Base-by-base conservation (phyloP, 441 rosid genomes). In the Bruguiera hainesii region DNA sequence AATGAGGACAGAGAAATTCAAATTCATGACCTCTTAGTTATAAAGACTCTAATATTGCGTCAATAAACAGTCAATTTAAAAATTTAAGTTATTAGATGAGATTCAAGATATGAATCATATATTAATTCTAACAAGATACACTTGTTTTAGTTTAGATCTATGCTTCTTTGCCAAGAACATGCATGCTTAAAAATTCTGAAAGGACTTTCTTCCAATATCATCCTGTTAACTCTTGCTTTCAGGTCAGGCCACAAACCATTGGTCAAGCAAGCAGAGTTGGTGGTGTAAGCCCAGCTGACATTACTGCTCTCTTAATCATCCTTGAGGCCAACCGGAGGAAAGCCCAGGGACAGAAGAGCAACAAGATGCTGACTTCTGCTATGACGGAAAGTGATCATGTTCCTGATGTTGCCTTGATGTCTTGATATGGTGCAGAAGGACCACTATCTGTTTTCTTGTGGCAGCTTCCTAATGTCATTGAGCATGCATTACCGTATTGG, bases 261-360 rank as follows among this genome's bases (percentile, higher is more conserved):
- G 98, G 97, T 56, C 98, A 93, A 74, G 98, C 98, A 50, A 87
- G 92, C 79, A 84, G 97, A 83, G 96, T 94, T 6, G 98, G 96
- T 0, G 98, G 98, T 73, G 97, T 94, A 18, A 94, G 89, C 80
- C 98, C 98, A 19, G 98, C 98, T 9, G 98, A 91, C 69, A 79
- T 94, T 20, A 91, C 96, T 42, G 98, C 96, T 28, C 87, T 94
- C 65, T 89, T 93, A 50, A 87, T 93, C 61, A 77, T 83, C 77
- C 93, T 93, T 21, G 98, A 93, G 81, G 61, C 91, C 23, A 86
- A 81, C 73, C 63, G 89, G 70, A 85, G 98, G 79, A 83, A 70
- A 75, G 84, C 79, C 69, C 80, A 83, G 66, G 89, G 81, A 16
- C 76, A 71, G 76, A 89, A 69, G 82, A 88, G 89, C 75, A 82